A percentile compares a stretch with the other conserved stretches of the same genome.
phyloP scores from a whole-genome alignment of 495 filamentous ascomycete genomes.

The Neurospora cerealis region DNA sequence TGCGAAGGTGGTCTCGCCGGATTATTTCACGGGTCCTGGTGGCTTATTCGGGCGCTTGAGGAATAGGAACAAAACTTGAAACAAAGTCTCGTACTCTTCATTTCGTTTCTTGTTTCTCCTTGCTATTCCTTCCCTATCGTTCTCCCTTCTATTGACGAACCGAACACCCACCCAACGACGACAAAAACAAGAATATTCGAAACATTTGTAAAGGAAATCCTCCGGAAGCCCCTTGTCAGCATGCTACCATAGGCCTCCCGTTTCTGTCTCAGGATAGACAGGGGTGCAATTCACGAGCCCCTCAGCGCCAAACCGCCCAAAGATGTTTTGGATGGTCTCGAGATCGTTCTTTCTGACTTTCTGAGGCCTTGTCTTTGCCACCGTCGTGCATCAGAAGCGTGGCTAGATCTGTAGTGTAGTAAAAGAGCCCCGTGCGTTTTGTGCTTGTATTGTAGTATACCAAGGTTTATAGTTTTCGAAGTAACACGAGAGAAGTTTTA shows the following conservation, averaged over 20 bases:
- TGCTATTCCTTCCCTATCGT: neutral
- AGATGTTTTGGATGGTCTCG: neutral
- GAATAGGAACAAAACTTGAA: neutral
- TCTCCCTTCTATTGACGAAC: neutral
- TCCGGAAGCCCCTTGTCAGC: neutral
- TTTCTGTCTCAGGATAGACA: neutral
- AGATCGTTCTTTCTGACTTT: neutral
- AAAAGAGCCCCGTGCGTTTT: neutral
- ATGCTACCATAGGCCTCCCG: neutral
- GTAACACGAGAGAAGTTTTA: neutral
- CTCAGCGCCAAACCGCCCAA: neutral
- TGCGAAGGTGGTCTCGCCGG: neutral
- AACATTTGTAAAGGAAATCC: neutral
- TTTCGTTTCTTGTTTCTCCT: neutral
- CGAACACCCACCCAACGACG: neutral
- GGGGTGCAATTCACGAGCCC: neutral
- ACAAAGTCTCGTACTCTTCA: neutral
- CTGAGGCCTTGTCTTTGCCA: neutral
- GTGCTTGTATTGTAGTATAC: neutral
- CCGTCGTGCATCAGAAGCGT: neutral
- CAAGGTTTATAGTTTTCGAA: neutral
- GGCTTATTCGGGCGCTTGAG: neutral
- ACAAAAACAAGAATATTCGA: neutral
- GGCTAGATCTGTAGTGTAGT: neutral
- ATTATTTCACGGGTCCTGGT: neutral